Percentiles rank a stretch among this genome's conserved stretches.
phyloP scores from a whole-genome alignment of 306 rosid genomes.

The Cucurbita pepo region DNA sequence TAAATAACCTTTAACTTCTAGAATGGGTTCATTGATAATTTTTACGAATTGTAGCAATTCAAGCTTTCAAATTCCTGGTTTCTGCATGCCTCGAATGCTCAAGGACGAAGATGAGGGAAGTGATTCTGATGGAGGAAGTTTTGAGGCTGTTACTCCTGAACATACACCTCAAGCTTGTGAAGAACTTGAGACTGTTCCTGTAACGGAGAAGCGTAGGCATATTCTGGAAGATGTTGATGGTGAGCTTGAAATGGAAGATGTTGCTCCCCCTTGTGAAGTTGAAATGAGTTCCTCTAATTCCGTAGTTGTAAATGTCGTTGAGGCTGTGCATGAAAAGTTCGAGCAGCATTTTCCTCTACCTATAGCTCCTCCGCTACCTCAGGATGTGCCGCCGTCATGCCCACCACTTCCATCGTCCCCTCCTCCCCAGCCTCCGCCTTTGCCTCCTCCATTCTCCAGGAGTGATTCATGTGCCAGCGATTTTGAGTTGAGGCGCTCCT shows the following conservation, averaged over 20 bases:
- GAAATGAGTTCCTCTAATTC: conserved; percentile 33
- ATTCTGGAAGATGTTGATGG: conserved; percentile 94
- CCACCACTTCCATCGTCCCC: conserved; percentile 68
- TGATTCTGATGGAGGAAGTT: conserved; percentile 84
- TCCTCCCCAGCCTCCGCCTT: conserved; percentile 52
- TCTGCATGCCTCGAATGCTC: conserved; percentile 78
- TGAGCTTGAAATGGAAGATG: conserved; percentile 98
- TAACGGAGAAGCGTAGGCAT: conserved; percentile 61
- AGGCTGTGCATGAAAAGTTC: conserved; percentile 17
- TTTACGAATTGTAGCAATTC: conserved; percentile 54
- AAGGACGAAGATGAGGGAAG: conserved; percentile 80
- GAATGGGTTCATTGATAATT: conserved; percentile 3
- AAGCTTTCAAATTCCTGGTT: conserved; percentile 86
- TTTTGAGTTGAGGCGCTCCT: conserved; percentile 34
- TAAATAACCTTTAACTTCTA: neutral
- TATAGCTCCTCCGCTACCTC: conserved; percentile 40
- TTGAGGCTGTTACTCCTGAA: conserved; percentile 96
- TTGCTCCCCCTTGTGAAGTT: conserved; percentile 65
- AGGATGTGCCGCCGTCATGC: conserved; percentile 37
- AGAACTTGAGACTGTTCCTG: conserved; percentile 26
- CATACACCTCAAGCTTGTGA: conserved; percentile 35
- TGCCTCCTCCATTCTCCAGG: conserved; percentile 31
- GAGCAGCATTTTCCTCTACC: conserved; percentile 26
- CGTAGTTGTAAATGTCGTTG: conserved; percentile 17
- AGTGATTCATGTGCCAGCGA: conserved; percentile 26